Conservation (phyloP, 129 eudicot genomes). For the Flaveria trinervia region DNA sequence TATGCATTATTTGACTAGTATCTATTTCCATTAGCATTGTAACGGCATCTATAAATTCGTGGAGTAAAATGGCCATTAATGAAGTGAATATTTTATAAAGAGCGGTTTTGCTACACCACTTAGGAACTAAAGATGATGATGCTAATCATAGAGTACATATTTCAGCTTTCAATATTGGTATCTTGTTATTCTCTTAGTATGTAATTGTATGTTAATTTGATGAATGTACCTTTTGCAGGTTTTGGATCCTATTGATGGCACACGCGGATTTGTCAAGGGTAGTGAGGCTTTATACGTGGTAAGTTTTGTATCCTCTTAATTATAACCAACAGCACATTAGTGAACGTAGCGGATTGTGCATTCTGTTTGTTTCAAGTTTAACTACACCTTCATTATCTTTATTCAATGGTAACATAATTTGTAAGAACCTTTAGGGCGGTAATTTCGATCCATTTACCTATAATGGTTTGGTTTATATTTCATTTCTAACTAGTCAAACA, state of each 20-base stretch:
- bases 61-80: no score
- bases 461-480: not conserved
- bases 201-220: not conserved
- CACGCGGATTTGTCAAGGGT: slow-evolving; percentile 89
- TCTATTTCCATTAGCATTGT: no score
- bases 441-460: not conserved
- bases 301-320: slow-evolving; percentile 29
- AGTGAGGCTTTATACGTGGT: slow-evolving; percentile 87
- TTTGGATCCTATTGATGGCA: slow-evolving; percentile 98
- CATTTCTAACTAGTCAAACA: not conserved
- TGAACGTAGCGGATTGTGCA: not conserved
- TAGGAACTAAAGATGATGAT: no score
- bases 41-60: no score
- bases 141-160: no score
- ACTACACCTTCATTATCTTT: not conserved
- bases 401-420: not conserved
- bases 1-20: not conserved
- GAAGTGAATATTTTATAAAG: no score
- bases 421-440: not conserved
- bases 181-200: no score
- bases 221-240: slow-evolving; percentile 52
- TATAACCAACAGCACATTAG: not conserved
- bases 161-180: no score
- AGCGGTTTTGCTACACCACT: no score
- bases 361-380: not conserved